A percentile compares a stretch with the other conserved stretches of the same genome.
Conservation (phyloP, 2,329 filamentous ascomycete species). For the Lecanicillium sp. region DNA sequence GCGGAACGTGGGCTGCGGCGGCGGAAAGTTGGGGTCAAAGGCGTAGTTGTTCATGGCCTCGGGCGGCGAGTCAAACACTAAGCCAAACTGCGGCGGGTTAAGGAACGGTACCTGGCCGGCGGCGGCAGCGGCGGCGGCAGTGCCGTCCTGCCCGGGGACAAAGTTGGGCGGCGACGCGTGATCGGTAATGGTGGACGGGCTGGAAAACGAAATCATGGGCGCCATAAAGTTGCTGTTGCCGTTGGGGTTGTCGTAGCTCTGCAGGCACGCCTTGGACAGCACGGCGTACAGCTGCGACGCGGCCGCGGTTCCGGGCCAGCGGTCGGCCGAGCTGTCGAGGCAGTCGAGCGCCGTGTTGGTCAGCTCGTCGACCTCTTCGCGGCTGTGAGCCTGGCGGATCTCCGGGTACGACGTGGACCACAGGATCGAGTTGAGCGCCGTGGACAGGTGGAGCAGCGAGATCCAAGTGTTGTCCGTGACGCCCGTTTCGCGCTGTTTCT, state of each 20-base stretch:
- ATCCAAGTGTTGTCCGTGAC: slow-evolving; percentile 89
- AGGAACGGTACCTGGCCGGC: slow-evolving; percentile 32
- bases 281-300: slow-evolving; percentile 82
- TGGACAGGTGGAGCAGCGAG: slow-evolving; percentile 82
- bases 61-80: slow-evolving; percentile 48
- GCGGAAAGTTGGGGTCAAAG: slow-evolving; percentile 33
- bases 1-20: slow-evolving; percentile 48
- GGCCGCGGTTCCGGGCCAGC: slow-evolving; percentile 86
- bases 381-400: slow-evolving; percentile 63
- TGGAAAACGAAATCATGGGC: slow-evolving; percentile 23
- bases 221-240: slow-evolving; percentile 6
- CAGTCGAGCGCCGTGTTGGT: slow-evolving; percentile 70
- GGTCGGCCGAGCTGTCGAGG: slow-evolving; percentile 70
- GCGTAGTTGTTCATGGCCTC: slow-evolving; percentile 43
- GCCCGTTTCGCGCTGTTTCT: slow-evolving; percentile 67
- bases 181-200: slow-evolving; percentile 24
- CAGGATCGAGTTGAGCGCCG: slow-evolving; percentile 82
- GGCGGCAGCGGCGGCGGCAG: too few relatives aligned
- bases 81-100: slow-evolving; percentile 48
- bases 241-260: slow-evolving; percentile 62
- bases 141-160: not conserved
- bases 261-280: slow-evolving; percentile 76
- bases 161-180: slow-evolving; percentile 23
- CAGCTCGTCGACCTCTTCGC: slow-evolving; percentile 69
- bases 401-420: slow-evolving; percentile 88